Base-by-base conservation (phyloP, 1,284 basidiomycete genomes). In the Fistulinella staudtii region DNA sequence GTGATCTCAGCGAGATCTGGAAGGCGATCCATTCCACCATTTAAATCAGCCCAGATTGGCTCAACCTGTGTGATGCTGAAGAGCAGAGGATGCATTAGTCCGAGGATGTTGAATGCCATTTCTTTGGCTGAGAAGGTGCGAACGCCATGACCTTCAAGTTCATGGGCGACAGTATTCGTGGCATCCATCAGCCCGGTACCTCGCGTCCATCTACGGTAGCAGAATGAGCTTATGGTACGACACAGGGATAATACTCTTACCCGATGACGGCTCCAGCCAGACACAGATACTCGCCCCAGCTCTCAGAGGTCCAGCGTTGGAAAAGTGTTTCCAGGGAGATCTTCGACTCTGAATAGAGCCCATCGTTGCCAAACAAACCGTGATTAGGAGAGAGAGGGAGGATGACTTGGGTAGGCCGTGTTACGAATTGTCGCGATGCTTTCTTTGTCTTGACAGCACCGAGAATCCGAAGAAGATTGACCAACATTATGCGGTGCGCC, bases 1-100 rank as follows among this genome's bases (percentile, higher is more conserved):
- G 90, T 93, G 60, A 96, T 82, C 52, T 96, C 92, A 23, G 93
- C 92, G 43, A 99, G 80, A 67, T 97, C 94, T 36, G 93, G 89
- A 15, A 98, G 79, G 51, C 91, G 89, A 71, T 96, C 93, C 93
- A 97, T 96, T 39, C 93, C 93, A 62, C 94, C 93, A 60, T 93
- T 96, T 52, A 97, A 75, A 65, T 98, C 93, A 39, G 93, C 94
- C 93, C 94, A 97, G 61, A 99, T 93, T 7, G 95, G 95, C 66
- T 99, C 95, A 46, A 99, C 94, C 68, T 99, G 96, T n/a, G 95
- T 96, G 63, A 98, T 94, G 67, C 95, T 97, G 78, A 98, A 98
- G 41, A 99, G 80, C n/a, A 98, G 82, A 34, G 96, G 95, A 66
- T 98, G 96, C 93, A 99, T 96, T 37, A 95, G 79, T 55, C 95